Conservation (phyloP, 163 green algal species). For the Scenedesmus sp. region DNA sequence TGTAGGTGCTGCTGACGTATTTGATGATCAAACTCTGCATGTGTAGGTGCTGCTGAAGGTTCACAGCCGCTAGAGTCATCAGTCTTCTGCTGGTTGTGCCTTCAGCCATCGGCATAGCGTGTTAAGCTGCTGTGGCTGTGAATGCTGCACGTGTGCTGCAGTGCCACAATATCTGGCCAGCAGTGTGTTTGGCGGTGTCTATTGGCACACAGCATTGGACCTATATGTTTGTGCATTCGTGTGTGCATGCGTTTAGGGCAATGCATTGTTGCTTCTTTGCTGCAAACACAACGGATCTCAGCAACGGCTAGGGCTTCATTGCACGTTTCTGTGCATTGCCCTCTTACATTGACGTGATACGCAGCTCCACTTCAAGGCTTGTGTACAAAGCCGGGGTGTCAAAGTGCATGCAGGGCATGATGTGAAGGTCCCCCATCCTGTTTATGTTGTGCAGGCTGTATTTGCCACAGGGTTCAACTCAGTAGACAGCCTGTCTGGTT, state of each 20-base stretch:
- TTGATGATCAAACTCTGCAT: too few relatives aligned
- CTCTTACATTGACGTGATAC: not conserved
- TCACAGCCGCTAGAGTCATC: too few relatives aligned
- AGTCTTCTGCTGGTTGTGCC: too few relatives aligned
- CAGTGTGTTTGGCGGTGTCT: not conserved
- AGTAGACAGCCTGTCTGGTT: too few relatives aligned
- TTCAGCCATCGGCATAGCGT: not conserved
- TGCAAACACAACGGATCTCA: too few relatives aligned
- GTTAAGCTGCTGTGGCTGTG: not conserved
- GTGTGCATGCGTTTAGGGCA: not conserved
- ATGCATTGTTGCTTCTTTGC: not conserved
- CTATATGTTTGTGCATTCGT: not conserved
- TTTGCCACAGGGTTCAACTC: too few relatives aligned
- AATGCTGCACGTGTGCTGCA: not conserved
- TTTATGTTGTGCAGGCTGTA: too few relatives aligned
- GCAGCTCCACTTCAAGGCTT: not conserved
- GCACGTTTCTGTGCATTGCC: not conserved
- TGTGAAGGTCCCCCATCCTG: too few relatives aligned
- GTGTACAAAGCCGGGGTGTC: not conserved
- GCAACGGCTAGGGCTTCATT: too few relatives aligned
- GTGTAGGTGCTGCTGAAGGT: too few relatives aligned
- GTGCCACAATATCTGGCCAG: not conserved
- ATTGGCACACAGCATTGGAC: not conserved
- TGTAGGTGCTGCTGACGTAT: too few relatives aligned
- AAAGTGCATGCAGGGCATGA: not conserved